phyloP scores from a whole-genome alignment of 2,329 filamentous ascomycete species.

The Meredithiella fracta region DNA sequence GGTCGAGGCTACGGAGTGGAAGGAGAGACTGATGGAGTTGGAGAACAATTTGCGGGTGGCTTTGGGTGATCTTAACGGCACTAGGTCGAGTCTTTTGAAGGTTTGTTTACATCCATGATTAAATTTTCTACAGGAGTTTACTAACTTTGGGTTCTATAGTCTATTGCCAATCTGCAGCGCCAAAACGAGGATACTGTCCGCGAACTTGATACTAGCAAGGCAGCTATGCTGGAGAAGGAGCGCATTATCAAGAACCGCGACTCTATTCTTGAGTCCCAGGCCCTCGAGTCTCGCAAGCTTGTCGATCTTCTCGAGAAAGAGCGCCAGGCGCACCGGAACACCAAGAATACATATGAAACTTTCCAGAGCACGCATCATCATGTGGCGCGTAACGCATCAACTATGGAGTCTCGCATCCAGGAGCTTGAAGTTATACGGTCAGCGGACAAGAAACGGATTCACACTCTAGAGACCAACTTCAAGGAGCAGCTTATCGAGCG shows the following conservation, averaged over 20 bases:
- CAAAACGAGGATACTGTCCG: conserved; percentile 72
- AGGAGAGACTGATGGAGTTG: conserved; percentile 74
- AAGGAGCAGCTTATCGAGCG: conserved; percentile 79
- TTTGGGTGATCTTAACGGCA: conserved; percentile 74
- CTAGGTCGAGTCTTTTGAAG: conserved; percentile 68
- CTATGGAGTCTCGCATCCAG: conserved; percentile 67
- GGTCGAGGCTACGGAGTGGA: conserved; percentile 79
- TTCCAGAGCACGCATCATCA: conserved; percentile 78
- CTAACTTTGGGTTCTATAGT: conserved; percentile 28
- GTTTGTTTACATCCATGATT: conserved; percentile 26
- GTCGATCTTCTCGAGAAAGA: conserved; percentile 85
- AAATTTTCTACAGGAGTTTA: neutral
- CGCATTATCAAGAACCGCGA: conserved; percentile 80
- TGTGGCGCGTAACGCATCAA: conserved; percentile 67
- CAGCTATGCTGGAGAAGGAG: conserved; percentile 75
- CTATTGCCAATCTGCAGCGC: conserved; percentile 71
- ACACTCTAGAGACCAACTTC: conserved; percentile 59
- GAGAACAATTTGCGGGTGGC: conserved; percentile 78
- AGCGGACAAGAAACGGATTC: conserved; percentile 61
- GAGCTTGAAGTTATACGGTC: conserved; percentile 72
- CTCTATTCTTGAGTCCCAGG: conserved; percentile 70
- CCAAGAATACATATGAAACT: conserved; percentile 75
- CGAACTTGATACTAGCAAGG: conserved; percentile 64
- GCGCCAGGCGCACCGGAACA: conserved; percentile 65
- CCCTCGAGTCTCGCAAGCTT: conserved; percentile 69